Conservation (phyloP, 2,329 filamentous ascomycete genomes). For the Parafenestella ontariensis region DNA sequence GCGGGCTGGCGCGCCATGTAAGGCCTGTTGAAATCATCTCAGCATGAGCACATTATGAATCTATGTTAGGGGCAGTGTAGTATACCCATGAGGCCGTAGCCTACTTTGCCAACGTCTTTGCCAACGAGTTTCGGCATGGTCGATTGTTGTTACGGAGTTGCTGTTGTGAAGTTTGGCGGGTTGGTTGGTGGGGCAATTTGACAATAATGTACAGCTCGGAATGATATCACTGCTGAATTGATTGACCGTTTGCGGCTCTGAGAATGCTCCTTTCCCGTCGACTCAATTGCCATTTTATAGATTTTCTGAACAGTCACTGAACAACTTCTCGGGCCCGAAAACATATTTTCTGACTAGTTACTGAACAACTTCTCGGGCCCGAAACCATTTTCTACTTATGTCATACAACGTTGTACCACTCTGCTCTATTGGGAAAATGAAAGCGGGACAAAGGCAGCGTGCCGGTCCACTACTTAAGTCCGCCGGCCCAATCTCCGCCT, state of each 20-base stretch:
- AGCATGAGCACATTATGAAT: neutral
- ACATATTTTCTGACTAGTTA: no score
- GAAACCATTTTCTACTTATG: no score
- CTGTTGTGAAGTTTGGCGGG: neutral
- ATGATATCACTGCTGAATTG: conserved; percentile 1
- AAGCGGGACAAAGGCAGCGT: no score
- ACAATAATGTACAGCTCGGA: neutral
- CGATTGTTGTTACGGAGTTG: conserved; percentile 2
- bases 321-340: no score
- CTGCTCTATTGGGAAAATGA: no score
- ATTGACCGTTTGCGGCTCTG: neutral
- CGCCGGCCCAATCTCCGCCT: no score
- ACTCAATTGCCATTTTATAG: no score
- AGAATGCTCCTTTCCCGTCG: neutral
- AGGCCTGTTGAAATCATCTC: conserved; percentile 43
- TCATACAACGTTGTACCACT: no score
- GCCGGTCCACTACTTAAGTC: no score
- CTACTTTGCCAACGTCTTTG: conserved; percentile 51
- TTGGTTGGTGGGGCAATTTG: neutral
- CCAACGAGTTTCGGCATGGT: conserved; percentile 45
- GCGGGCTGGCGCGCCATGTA: conserved; percentile 54
- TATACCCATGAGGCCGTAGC: conserved; percentile 58
- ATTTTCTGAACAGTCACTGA: no score
- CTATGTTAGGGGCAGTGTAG: neutral
- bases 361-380: no score